A percentile compares a stretch with the other conserved stretches of the same genome.
Conservation (phyloP, 495 filamentous ascomycete genomes). For the Xylaria telfairii region DNA sequence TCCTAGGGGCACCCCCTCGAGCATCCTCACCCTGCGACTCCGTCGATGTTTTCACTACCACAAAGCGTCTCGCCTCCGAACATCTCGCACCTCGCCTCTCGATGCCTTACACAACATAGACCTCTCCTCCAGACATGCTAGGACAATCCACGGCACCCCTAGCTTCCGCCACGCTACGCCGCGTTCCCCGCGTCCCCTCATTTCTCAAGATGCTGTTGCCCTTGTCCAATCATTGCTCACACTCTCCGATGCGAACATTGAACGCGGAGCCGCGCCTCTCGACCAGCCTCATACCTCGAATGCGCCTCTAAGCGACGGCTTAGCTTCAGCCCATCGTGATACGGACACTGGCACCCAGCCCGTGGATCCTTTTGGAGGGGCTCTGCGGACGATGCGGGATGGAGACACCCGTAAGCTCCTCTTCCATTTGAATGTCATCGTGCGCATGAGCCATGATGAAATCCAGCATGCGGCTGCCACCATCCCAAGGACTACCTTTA, state of each 20-base stretch:
- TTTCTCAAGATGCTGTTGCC: conserved; percentile 11
- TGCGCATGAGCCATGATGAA: conserved; percentile 19
- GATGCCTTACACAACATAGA: not conserved
- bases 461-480: conserved; percentile 23
- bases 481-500: conserved; percentile 43
- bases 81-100: not conserved
- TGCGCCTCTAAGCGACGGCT: not conserved
- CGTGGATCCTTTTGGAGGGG: conserved; percentile 23
- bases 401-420: conserved; percentile 33
- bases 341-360: not conserved
- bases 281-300: not conserved
- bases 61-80: not conserved
- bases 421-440: conserved; percentile 25
- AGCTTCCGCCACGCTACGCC: not conserved
- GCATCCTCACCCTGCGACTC: conserved; percentile 29
- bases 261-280: not conserved
- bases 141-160: not conserved
- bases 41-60: conserved; percentile 24
- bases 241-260: not conserved
- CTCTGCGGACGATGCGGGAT: conserved; percentile 29
- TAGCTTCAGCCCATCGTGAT: not conserved
- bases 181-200: not conserved
- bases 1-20: conserved; percentile 30
- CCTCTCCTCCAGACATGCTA: not conserved
- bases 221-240: conserved; percentile 3